Evolutionary conservation across 495 filamentous ascomycete genomes (phyloP), one percentile per base, ranked within the genome.

Genomic region (Aeminium ludgeri): DNA sequence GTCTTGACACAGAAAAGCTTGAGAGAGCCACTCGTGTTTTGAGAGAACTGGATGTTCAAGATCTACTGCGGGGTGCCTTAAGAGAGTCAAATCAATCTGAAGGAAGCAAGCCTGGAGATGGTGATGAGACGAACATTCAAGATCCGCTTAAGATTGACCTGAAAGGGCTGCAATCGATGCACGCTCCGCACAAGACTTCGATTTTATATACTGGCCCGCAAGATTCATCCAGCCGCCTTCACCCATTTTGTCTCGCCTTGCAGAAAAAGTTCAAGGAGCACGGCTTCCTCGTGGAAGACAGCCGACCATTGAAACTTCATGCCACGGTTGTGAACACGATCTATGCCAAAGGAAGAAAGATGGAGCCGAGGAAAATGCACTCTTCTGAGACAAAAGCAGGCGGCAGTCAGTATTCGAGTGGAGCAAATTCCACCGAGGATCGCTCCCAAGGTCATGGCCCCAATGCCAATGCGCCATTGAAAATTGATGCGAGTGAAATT

Each of bases 301-400:
- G 52, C 1, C 60, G 86, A 25, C 71, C 73, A n/a, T 56, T 96
- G 36, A 67, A 80, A 15, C 54, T 94, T 36, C 87, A 94, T 55
- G 84, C 81, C 12, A 93, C 87, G 2, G 65, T 95, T 3, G 59
- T 89, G 16, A 94, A 95, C 57, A 94, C 85, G 6, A 72, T 86
- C 23, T 94, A 94, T 55, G 73, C 78, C 27, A 69, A 65, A 45
- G 62, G 43, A 13, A 25, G 39, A 30, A 37, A 29, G 20, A 25
- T 32, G 27, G 30, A 11, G 11, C 27, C 38, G 8, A 25, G 15
- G 2, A 15, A 34, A 35, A 43, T 20, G 18, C 40, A 28, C 29
- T 4, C 23, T 8, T 25, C 23, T 8, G 23, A 25, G 23, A 8
- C 23, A 25, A 3, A 25, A 25, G 23, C 23, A 25, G 23, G 8